Percentiles rank a stretch among this genome's conserved stretches.
These are phyloP conservation scores for Grammothele lineata DNA, from an alignment of 768 basidiomycete species.

Conservation along the genomic window DNA sequence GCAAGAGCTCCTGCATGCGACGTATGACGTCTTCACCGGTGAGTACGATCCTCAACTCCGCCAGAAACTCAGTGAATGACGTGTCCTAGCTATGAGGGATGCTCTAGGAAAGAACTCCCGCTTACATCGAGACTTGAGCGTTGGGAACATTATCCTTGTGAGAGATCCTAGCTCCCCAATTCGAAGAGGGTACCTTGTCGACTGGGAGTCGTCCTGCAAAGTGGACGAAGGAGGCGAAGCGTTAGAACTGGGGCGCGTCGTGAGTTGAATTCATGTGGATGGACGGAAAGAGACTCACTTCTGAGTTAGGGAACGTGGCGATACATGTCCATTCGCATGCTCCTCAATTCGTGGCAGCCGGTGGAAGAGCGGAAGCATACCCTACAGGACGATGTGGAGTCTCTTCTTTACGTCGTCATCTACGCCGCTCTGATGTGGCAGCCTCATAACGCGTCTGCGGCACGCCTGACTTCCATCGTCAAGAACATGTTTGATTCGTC, in stretches of 20 bases:
- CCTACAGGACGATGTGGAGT: constrained; percentile 11
- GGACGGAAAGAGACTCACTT: background rate
- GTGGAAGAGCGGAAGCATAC: background rate
- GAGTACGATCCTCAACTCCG: background rate
- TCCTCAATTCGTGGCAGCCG: background rate
- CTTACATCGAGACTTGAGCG: constrained; percentile 5
- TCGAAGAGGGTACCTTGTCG: constrained; percentile 5
- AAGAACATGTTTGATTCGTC: background rate
- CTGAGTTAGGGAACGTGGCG: constrained; percentile 7
- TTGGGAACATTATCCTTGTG: constrained; percentile 7
- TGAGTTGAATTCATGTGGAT: background rate
- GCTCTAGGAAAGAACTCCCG: background rate
- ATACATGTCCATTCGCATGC: constrained; percentile 5
- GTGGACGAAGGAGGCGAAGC: constrained; percentile 1
- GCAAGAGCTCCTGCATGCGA: constrained; percentile 2
- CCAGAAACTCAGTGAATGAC: no score
- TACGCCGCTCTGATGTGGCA: constrained; percentile 2
- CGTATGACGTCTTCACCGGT: constrained; percentile 5
- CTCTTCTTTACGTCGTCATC: constrained; percentile 7
- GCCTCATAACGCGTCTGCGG: background rate
- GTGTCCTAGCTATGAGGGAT: constrained; percentile 1
- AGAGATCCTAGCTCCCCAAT: background rate
- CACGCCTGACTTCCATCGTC: background rate
- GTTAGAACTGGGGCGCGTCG: background rate
- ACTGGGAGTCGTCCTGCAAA: constrained; percentile 6